These are phyloP conservation scores for Penicillium sp. DNA, from an alignment of 2,329 filamentous ascomycete genomes.

Conservation along the genomic window DNA sequence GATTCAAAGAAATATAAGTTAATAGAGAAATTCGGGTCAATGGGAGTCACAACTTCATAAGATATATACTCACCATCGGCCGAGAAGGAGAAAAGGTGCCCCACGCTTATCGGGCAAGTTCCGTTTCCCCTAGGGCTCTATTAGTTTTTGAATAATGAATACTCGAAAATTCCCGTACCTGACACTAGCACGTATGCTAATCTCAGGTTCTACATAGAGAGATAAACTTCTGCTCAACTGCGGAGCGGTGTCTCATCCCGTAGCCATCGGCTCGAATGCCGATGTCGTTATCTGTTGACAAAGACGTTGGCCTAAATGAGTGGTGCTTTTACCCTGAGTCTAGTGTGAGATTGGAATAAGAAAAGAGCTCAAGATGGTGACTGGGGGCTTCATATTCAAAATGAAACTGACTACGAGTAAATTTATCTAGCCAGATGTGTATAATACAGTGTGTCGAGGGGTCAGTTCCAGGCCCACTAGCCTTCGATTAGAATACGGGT, in stretches of 20 bases:
- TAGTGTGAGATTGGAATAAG: background rate
- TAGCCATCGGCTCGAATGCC: background rate
- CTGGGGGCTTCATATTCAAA: background rate
- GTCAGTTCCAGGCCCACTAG: background rate
- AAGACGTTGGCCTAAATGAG: background rate
- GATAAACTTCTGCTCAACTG: background rate
- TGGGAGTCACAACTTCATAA: constrained; percentile 9
- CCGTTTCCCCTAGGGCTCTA: no score
- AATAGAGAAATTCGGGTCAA: background rate
- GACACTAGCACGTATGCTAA: background rate
- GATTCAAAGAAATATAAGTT: background rate
- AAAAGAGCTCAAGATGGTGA: background rate
- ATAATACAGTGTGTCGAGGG: background rate
- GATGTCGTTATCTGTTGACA: background rate
- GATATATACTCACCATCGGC: constrained; percentile 11
- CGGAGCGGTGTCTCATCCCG: background rate
- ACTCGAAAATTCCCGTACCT: background rate
- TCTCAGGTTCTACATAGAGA: background rate
- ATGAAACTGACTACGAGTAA: background rate
- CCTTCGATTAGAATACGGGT: constrained; percentile 60
- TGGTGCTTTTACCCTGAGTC: background rate
- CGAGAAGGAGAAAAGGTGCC: constrained; percentile 9
- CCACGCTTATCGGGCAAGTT: constrained; percentile 12
- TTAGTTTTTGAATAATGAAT: background rate
- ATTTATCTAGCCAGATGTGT: background rate